Percentiles rank a stretch among this genome's conserved stretches.
These are phyloP conservation scores for Helianthus tuberosus DNA, from an alignment of 129 eudicot species.

Conservation along the genomic window DNA sequence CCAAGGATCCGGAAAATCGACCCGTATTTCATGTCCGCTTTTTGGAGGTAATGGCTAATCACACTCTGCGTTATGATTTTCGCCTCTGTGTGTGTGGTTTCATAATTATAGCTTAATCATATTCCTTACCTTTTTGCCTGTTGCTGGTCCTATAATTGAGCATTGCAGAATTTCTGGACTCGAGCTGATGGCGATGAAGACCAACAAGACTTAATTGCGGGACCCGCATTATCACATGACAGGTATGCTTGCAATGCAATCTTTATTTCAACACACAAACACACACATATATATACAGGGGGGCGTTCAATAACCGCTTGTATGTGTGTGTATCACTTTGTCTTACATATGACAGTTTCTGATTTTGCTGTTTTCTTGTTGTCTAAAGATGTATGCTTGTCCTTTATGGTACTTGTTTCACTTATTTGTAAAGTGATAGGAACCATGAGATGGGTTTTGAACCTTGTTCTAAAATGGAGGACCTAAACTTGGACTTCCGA, in stretches of 20 bases:
- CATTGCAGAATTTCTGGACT: too few species aligned
- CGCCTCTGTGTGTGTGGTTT: background rate
- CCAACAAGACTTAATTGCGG: too few species aligned
- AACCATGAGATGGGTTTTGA: constrained; percentile 27
- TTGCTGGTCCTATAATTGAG: constrained; percentile 4
- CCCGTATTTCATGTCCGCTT: constrained; percentile 85
- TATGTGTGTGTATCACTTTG: too few species aligned
- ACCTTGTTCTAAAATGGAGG: too few species aligned
- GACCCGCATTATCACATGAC: constrained; percentile 24
- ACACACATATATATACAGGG: background rate
- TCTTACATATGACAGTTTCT: background rate
- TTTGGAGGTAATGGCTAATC: constrained; percentile 61
- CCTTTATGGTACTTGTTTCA: background rate
- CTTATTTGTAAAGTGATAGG: constrained; percentile 33
- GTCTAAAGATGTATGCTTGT: constrained; percentile 20
- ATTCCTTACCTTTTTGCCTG: background rate
- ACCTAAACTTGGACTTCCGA: too few species aligned
- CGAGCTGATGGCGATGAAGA: too few species aligned
- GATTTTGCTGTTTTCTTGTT: constrained; percentile 8
- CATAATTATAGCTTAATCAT: constrained; percentile 32
- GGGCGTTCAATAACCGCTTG: too few species aligned
- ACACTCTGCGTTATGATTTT: constrained; percentile 1
- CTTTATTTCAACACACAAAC: background rate
- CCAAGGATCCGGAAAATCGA: constrained; percentile 72
- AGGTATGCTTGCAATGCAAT: constrained; percentile 37